These are phyloP conservation scores for Podila horticola DNA, from an alignment of 192 early-diverging fungal genomes.

Conservation along the genomic window DNA sequence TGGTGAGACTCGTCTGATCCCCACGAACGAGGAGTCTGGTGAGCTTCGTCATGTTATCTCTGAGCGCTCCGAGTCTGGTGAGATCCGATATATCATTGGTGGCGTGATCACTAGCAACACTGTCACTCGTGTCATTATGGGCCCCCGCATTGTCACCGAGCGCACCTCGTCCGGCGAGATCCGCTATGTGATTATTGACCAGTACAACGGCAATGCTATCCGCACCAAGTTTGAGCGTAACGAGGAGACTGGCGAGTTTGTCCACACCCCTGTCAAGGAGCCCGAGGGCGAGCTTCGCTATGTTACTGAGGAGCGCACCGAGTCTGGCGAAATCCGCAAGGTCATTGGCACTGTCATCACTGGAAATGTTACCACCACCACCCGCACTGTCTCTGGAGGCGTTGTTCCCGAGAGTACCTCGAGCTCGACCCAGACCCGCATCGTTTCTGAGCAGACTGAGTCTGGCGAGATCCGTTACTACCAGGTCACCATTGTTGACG, in stretches of 20 bases:
- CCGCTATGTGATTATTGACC: slow-evolving; percentile 33
- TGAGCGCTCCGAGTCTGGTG: slow-evolving; percentile 31
- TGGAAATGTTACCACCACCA: slow-evolving; percentile 49
- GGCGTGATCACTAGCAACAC: slow-evolving; percentile 39
- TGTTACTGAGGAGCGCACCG: slow-evolving; percentile 42
- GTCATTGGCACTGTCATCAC: slow-evolving; percentile 48
- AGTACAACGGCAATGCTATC: slow-evolving; percentile 41
- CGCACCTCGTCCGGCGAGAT: slow-evolving; percentile 24
- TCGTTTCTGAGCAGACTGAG: slow-evolving; percentile 36
- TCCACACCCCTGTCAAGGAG: slow-evolving; percentile 52
- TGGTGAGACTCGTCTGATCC: no score
- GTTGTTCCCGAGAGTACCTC: slow-evolving; percentile 5
- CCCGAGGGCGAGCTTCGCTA: slow-evolving; percentile 53
- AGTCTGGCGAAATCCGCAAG: slow-evolving; percentile 49
- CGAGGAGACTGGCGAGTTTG: slow-evolving; percentile 47
- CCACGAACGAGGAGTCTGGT: no score
- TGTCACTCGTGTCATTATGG: no score
- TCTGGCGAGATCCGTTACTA: slow-evolving; percentile 31
- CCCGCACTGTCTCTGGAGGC: slow-evolving; percentile 29
- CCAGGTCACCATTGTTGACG: slow-evolving; percentile 44
- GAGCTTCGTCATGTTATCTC: slow-evolving; percentile 29
- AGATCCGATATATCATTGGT: slow-evolving; percentile 50
- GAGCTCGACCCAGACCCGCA: slow-evolving; percentile 42
- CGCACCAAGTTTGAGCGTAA: slow-evolving; percentile 52
- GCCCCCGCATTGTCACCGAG: slow-evolving; percentile 47